Evolutionary conservation across 495 filamentous ascomycete species (phyloP), one percentile per base, ranked within the genome.

Genomic region (Xylaria scruposa): DNA sequence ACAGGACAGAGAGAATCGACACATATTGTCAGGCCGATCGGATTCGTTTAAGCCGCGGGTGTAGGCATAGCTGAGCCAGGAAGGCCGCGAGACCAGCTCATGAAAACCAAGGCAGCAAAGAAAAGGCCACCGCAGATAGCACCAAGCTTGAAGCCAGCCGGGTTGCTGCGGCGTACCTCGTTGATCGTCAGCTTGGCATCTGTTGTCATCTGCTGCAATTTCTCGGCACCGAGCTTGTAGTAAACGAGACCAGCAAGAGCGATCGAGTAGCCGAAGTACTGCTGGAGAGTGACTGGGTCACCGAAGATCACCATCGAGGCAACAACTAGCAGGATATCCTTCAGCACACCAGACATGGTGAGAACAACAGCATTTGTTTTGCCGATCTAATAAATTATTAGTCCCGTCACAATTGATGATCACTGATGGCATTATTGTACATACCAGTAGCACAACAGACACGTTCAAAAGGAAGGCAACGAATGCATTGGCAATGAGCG

Each of bases 361-460:
- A 97, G 92, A 76, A 97, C 94, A 56, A 98, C 88, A 60, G 93
- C 95, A 1, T 94, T 97, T 17, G 95, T 98, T 85, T 93, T 94
- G 82, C 95, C 95, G 80, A 98, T 98, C 94, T 97, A 75, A 24
- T 53, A 68, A 46, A 36, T 19, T 56, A 13, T 68, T 83, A 75
- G 81, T 72, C 21, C 70, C 70, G 70, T 67, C 29, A 31, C 56
- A 3, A 56, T 76, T 58, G 13, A 62, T 26, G 21, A 36, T 9
- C 42, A 9, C 60, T 2, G 26, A 56, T 2, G 13, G 13, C 63
- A 3, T 64, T 17, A 49, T 42, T 54, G 46, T 42, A 83, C 90
- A 85, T 91, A 96, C 93, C 84, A 97, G 78, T 86, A 97, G 93
- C 29, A 97, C 94, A 60, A 96, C 93, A 8, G 94, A 94, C 53